Conservation (phyloP, 306 rosid genomes). For the Datisca glomerata region DNA sequence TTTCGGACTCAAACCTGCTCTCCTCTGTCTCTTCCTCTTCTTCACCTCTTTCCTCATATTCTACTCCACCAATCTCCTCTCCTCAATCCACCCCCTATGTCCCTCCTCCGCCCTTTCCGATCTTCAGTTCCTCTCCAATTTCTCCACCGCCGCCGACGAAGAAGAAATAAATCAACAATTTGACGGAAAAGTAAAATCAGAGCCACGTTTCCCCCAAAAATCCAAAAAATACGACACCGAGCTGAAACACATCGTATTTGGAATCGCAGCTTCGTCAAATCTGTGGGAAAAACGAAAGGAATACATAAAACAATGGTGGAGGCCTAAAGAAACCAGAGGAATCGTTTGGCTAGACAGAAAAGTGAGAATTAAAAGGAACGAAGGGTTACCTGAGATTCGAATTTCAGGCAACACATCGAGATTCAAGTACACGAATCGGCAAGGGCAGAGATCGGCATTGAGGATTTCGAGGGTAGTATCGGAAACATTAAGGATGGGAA, state of each 20-base stretch:
- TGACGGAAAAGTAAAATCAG: background rate
- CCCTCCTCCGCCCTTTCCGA: conserved; percentile 14
- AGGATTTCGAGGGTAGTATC: conserved; percentile 77
- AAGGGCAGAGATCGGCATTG: conserved; percentile 71
- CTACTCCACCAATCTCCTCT: conserved; percentile 47
- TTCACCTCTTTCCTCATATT: conserved; percentile 36
- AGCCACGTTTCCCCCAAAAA: conserved; percentile 15
- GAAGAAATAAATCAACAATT: background rate
- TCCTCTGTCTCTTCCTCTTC: conserved; percentile 37
- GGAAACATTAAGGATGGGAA: conserved; percentile 70
- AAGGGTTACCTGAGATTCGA: conserved; percentile 58
- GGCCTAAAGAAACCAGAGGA: conserved; percentile 65
- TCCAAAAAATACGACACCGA: conserved; percentile 24
- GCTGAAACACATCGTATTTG: conserved; percentile 65
- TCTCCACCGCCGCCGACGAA: conserved; percentile 20
- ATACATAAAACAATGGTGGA: conserved; percentile 84
- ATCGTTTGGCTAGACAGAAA: conserved; percentile 67
- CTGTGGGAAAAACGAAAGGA: conserved; percentile 64
- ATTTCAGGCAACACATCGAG: conserved; percentile 43
- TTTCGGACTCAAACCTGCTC: conserved; percentile 22
- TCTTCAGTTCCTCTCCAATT: conserved; percentile 20
- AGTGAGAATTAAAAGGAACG: conserved; percentile 20
- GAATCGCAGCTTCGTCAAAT: conserved; percentile 73
- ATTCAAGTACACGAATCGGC: conserved; percentile 50
- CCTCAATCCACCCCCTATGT: conserved; percentile 31